These are phyloP conservation scores for Syzygium oleosum DNA, from an alignment of 345 rosid genomes.

Conservation along the genomic window DNA sequence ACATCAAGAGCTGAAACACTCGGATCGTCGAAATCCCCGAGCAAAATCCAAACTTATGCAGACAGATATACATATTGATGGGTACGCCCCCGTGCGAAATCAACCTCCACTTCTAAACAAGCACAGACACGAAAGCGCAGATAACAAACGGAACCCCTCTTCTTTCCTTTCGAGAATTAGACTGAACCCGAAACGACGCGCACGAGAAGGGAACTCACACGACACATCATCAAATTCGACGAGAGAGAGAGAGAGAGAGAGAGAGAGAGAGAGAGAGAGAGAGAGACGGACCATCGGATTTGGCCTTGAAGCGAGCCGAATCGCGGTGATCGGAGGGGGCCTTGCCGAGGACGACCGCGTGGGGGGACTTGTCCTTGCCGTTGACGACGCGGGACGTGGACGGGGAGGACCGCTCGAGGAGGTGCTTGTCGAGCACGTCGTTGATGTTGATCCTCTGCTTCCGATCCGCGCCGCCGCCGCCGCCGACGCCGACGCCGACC, in stretches of 20 bases:
- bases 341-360: conserved; percentile 41
- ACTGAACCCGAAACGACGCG: background rate
- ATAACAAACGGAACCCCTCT: background rate
- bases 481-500: conserved; percentile 2
- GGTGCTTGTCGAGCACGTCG: conserved; percentile 60
- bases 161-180: background rate
- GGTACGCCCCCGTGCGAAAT: background rate
- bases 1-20: background rate
- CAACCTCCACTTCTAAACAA: background rate
- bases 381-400: conserved; percentile 57
- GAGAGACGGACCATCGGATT: conserved; percentile 8
- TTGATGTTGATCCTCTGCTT: conserved; percentile 65
- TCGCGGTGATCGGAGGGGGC: conserved; percentile 46
- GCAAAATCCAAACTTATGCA: background rate
- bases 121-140: background rate
- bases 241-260: background rate
- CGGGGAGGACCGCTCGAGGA: conserved; percentile 63
- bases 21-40: background rate
- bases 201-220: background rate
- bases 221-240: background rate
- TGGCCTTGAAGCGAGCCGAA: conserved; percentile 45
- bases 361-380: conserved; percentile 52
- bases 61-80: background rate
- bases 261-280: accelerated
- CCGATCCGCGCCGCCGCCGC: conserved; percentile 38